phyloP scores from a whole-genome alignment of 1,139 yeast species.

The Yamadazyma kanchanaburiensis region DNA sequence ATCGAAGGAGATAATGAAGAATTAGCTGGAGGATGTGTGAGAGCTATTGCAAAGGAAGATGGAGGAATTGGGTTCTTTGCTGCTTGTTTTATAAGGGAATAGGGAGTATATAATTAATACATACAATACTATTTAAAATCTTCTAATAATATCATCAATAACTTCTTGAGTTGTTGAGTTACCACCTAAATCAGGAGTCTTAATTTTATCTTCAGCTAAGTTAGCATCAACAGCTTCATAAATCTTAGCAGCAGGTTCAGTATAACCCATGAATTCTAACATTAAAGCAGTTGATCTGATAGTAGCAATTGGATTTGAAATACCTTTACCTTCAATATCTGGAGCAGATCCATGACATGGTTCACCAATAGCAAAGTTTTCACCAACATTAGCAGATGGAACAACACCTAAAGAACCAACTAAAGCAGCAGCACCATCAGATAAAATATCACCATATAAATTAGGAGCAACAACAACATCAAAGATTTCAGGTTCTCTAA shows the following conservation, averaged over 20 bases:
- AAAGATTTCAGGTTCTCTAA: constrained; percentile 94
- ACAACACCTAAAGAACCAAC: constrained; percentile 98
- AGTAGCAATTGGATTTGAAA: constrained; percentile 96
- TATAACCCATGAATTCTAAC: constrained; percentile 94
- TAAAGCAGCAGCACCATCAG: constrained; percentile 98
- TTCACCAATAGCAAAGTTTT: constrained; percentile 93
- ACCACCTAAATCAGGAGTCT: constrained; percentile 96
- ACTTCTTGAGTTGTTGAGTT: constrained; percentile 82
- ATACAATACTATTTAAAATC: constrained; percentile 9
- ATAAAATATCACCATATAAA: constrained; percentile 92
- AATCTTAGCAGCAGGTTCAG: constrained; percentile 87
- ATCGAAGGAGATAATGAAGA: constrained; percentile 40
- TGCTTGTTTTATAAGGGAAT: constrained; percentile 61
- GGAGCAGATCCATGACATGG: constrained; percentile 99
- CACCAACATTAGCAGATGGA: constrained; percentile 98
- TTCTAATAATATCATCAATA: constrained; percentile 67
- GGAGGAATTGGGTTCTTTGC: constrained; percentile 99
- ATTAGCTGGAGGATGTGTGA: constrained; percentile 80
- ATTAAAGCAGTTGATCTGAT: constrained; percentile 95
- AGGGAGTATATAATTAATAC: constrained; percentile 14
- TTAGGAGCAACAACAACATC: constrained; percentile 99
- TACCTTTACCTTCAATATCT: constrained; percentile 92
- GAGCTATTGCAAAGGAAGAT: constrained; percentile 81
- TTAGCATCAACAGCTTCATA: constrained; percentile 94
- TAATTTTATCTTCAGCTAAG: constrained; percentile 72